Evolutionary conservation across 2,329 filamentous ascomycete species (phyloP).

Genomic region (Aspergillus vadensis): DNA sequence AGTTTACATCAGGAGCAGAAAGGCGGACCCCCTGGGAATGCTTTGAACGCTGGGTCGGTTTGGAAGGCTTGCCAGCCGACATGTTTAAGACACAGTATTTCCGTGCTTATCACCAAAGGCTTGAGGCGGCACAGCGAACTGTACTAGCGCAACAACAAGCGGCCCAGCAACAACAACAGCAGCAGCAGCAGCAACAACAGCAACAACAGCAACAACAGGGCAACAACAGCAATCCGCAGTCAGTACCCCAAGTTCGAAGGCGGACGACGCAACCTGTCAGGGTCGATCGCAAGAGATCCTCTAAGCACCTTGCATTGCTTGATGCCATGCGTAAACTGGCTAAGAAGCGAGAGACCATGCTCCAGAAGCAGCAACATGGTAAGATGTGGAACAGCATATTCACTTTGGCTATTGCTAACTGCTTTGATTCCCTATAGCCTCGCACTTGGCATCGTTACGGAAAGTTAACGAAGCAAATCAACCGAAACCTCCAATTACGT

Average conservation of each 20-base stretch:
- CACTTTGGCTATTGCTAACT: conserved; percentile 6
- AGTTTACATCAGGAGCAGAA: conserved; percentile 82
- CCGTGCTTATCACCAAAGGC: conserved; percentile 67
- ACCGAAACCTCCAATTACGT: conserved; percentile 63
- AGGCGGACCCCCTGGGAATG: conserved; percentile 96
- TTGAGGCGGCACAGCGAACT: conserved; percentile 64
- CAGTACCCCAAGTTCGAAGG: conserved; percentile 62
- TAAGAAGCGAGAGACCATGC: conserved; percentile 83
- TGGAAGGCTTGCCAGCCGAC: conserved; percentile 87
- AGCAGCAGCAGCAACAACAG: conserved; percentile 54
- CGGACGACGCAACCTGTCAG: conserved; percentile 75
- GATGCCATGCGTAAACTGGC: conserved; percentile 95
- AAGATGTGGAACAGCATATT: conserved; percentile 22
- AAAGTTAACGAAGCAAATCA: conserved; percentile 73
- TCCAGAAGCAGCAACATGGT: conserved; percentile 85
- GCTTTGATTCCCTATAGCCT: conserved; percentile 43
- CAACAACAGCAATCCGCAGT: conserved; percentile 50
- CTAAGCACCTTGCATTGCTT: conserved; percentile 83
- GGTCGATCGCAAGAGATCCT: conserved; percentile 83
- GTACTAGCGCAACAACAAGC: conserved; percentile 60
- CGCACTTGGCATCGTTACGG: conserved; percentile 74
- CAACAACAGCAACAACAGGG: conserved; percentile 52
- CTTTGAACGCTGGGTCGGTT: conserved; percentile 91
- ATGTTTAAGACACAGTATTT: conserved; percentile 97
- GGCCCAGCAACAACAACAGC: conserved; percentile 45